Evolutionary conservation across 441 rosid genomes (phyloP), one percentile per base, ranked within the genome.

Genomic region (Sinapis alba): DNA sequence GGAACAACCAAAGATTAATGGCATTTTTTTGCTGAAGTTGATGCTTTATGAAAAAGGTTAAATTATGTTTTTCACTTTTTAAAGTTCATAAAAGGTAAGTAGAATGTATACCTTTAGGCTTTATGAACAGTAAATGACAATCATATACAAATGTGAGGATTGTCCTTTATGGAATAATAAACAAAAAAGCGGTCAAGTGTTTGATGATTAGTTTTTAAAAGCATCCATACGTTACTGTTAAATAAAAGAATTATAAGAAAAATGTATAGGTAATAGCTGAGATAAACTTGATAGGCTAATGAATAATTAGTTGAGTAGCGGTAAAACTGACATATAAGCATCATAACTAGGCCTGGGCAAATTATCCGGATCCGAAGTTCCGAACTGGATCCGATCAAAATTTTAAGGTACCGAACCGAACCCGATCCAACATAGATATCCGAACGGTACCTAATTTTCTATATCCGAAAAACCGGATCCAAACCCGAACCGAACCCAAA

Each of bases 101-200:
- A 62, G 60, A 69, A 76, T 54, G 71, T 75, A 75, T 9, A 69
- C 59, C 68, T 76, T 69, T 69, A 76, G 65, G 79, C 75, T 76
- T 69, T 62, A 69, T 21, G 61, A 63, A 69, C 65, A 69, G 75
- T 69, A 16, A 62, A 63, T 16, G 51, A 41, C 62, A 57, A 62
- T 76, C 70, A 62, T 28, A 27, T 76, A 64, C 59, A 62, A 53
- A 76, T 62, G 56, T 69, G 53, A 24, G 53, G 18, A 21, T 76
- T 59, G 36, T 28, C 74, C 75, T 69, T 75, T 28, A 63, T 69
- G 28, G 60, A 41, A 68, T 45, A 41, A 75, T 36, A 75, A 68
- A 53, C 7, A 2, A 50, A 12, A 32, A 45, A 43, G 54, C 0
- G 71, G 75, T 76, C 79, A 69, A 69, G 65, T 43, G 12, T 43